Evolutionary conservation across 2,329 filamentous ascomycete genomes (phyloP).

Genomic region (Paecilomyces formosus): DNA sequence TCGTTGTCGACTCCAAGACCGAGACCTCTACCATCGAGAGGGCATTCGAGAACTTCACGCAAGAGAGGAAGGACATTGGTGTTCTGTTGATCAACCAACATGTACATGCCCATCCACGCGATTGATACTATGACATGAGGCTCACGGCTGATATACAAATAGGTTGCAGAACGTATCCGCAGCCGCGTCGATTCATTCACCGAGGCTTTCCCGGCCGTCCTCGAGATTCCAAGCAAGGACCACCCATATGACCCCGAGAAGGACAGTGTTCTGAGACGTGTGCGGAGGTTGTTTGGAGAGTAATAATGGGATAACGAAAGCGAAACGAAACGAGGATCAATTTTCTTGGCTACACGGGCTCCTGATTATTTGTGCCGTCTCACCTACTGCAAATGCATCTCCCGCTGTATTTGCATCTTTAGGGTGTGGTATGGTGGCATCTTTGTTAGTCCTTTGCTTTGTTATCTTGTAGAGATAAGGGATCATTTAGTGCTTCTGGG

Average conservation of each 20-base stretch:
- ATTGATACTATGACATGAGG: background rate
- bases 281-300: slow-evolving; percentile 63
- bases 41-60: slow-evolving; percentile 83
- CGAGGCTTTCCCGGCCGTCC: slow-evolving; percentile 87
- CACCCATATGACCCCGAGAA: slow-evolving; percentile 99
- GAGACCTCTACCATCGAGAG: slow-evolving; percentile 80
- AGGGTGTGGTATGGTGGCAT: background rate
- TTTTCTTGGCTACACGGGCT: background rate
- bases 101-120: slow-evolving; percentile 44
- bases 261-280: slow-evolving; percentile 89
- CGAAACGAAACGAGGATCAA: background rate
- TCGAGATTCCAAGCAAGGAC: slow-evolving; percentile 98
- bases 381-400: background rate
- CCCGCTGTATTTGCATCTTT: background rate
- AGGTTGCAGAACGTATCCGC: slow-evolving; percentile 93
- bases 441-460: slow-evolving; percentile 3
- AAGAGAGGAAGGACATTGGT: slow-evolving; percentile 89
- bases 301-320: slow-evolving; percentile 12
- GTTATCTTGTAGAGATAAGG: background rate
- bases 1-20: slow-evolving; percentile 92
- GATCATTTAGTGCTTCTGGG: background rate
- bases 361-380: background rate
- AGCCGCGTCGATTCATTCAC: slow-evolving; percentile 85
- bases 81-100: slow-evolving; percentile 98
- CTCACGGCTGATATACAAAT: slow-evolving; percentile 3